Percentiles rank a stretch among this genome's conserved stretches.
These are phyloP conservation scores for Talaromyces adpressus DNA, from an alignment of 495 filamentous ascomycete species.

Conservation along the genomic window DNA sequence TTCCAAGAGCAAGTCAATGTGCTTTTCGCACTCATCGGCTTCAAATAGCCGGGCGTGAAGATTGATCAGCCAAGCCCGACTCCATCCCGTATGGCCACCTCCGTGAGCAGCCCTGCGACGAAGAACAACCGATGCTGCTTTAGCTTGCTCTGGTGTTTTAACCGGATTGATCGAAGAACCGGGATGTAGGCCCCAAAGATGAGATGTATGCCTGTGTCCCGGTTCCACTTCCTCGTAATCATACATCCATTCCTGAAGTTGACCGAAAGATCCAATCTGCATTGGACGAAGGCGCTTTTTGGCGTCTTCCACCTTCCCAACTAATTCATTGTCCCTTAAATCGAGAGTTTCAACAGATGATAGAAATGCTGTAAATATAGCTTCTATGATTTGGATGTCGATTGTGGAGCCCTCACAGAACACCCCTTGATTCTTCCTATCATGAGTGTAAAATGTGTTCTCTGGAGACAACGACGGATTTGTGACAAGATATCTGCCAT, in stretches of 20 bases:
- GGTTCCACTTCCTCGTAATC: constrained; percentile 41
- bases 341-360: constrained; percentile 11
- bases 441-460: constrained; percentile 28
- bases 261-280: constrained; percentile 30
- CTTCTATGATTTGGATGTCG: constrained; percentile 39
- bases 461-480: constrained; percentile 45
- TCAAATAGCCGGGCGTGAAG: constrained; percentile 25
- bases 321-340: constrained; percentile 18
- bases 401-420: constrained; percentile 39
- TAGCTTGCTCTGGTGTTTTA: constrained; percentile 19
- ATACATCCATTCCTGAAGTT: constrained; percentile 41
- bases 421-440: constrained; percentile 22
- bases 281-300: constrained; percentile 22
- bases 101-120: constrained; percentile 31
- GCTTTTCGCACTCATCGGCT: constrained; percentile 24
- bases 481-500: constrained; percentile 28
- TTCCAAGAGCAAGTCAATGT: constrained; percentile 29
- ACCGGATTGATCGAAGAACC: constrained; percentile 20
- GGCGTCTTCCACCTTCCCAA: constrained; percentile 10
- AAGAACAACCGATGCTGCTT: constrained; percentile 30
- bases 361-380: constrained; percentile 31
- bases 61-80: constrained; percentile 40
- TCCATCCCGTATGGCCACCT: constrained; percentile 43
- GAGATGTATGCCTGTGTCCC: constrained; percentile 43
- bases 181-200: constrained; percentile 36